Conservation (phyloP, 2,329 filamentous ascomycete species). For the Ascochyta clinopodiicola region DNA sequence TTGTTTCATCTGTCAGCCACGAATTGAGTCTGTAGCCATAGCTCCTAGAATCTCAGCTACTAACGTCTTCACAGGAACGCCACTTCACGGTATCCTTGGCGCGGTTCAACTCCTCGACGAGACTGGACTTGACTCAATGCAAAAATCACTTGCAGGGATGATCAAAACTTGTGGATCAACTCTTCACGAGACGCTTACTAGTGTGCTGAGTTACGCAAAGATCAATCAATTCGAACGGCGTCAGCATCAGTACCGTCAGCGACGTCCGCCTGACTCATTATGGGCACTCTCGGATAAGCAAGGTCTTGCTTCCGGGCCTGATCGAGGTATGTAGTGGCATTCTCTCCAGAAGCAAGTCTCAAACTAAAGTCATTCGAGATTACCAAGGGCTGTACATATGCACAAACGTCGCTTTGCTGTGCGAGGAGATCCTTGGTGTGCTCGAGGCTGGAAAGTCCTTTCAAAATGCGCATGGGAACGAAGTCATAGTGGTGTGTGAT, state of each 20-base stretch:
- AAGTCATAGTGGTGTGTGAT: conserved; percentile 5
- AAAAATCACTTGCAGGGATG: conserved; percentile 54
- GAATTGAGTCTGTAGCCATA: conserved; percentile 17
- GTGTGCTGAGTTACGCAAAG: conserved; percentile 27
- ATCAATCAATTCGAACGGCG: conserved; percentile 46
- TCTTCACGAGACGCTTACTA: conserved; percentile 51
- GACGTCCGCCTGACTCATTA: conserved; percentile 7
- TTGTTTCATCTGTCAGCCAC: conserved; percentile 25
- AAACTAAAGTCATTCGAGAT: conserved; percentile 1
- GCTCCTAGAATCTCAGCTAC: conserved; percentile 1
- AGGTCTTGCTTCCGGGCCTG: conserved; percentile 11
- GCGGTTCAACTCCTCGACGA: conserved; percentile 56
- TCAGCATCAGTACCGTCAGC: conserved; percentile 28
- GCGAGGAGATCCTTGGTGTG: conserved; percentile 9
- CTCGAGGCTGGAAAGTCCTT: conserved; percentile 9
- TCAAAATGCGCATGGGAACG: background rate
- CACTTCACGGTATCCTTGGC: conserved; percentile 47
- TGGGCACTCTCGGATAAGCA: conserved; percentile 17
- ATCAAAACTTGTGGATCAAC: conserved; percentile 57
- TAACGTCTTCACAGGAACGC: conserved; percentile 22
- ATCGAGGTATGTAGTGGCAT: background rate
- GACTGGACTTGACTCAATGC: conserved; percentile 44
- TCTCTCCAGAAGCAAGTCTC: no score
- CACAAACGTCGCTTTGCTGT: conserved; percentile 13
- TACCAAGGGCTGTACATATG: conserved; percentile 20